Evolutionary conservation across 139 green algal genomes (phyloP), one percentile per base, ranked within the genome.

Genomic region (Bryopsis sp.): DNA sequence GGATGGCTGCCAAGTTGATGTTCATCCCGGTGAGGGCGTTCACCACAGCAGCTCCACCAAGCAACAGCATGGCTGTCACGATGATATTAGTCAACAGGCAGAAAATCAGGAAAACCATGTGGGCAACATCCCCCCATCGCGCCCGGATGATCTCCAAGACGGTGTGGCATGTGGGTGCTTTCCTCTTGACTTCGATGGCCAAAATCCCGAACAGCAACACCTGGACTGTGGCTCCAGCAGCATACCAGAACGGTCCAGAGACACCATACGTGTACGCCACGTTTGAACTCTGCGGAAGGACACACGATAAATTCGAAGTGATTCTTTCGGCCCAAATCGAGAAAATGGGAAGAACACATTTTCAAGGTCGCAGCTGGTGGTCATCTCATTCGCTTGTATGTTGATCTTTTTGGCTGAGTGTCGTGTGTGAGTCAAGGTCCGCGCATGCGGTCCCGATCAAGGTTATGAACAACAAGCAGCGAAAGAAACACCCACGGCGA

Each of bases 181-280:
- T 96, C 58, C 86, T 82, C 84, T 97, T 97, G 74, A 97, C 84
- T 76, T 97, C 81, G 28, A 97, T 88, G n/a, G 91, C 89, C 26
- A 97, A 77, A 47, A 97, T 85, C 62, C 86, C 88, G 60, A 97
- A 97, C 34, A 97, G 86, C 54, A 97, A 80, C 71, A 96, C 83
- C 76, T 97, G 91, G 29, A 97, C 81, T 4, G 91, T 97, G 29
- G 91, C 91, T 35, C 91, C 90, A 8, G 81, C 28, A 29, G 91
- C 91, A 68, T 97, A 97, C 84, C 86, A 93, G 73, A 91, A 93
- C 2, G 86, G 86, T 19, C 86, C 85, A 38, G 61, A 72, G 6
- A 89, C 76, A 33, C 81, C 83, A 63, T 70, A 84, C 32, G 78
- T 74, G 50, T 71, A 76, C 6, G 64, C 34, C 3, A 76, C 39